phyloP scores from a whole-genome alignment of 345 rosid species.

The Hypericum perforatum region DNA sequence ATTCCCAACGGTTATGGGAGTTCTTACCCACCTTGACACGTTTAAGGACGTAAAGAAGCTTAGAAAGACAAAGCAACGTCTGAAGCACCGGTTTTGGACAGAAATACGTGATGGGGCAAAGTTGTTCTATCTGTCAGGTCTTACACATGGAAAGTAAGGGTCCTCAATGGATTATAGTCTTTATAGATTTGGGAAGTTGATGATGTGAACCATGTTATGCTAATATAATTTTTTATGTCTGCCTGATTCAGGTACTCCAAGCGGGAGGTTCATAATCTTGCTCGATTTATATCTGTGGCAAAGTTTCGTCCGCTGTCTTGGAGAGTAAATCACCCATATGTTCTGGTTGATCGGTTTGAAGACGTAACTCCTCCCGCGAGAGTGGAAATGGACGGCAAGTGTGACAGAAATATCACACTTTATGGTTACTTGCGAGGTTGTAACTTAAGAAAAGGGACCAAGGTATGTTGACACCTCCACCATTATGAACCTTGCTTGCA shows the following conservation, averaged over 20 bases:
- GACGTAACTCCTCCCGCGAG: slow-evolving; percentile 87
- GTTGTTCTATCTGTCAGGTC: slow-evolving; percentile 83
- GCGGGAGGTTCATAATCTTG: slow-evolving; percentile 81
- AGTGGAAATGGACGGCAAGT: slow-evolving; percentile 56
- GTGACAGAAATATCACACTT: slow-evolving; percentile 74
- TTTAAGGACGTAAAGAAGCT: slow-evolving; percentile 85
- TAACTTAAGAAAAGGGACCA: slow-evolving; percentile 77
- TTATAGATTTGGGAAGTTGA: neutral
- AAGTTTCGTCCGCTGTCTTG: slow-evolving; percentile 71
- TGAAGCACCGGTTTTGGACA: slow-evolving; percentile 95
- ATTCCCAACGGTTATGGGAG: slow-evolving; percentile 89
- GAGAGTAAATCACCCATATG: slow-evolving; percentile 88
- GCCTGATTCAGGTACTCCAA: slow-evolving; percentile 51
- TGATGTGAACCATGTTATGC: neutral
- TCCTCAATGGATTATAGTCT: neutral
- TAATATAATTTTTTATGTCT: neutral
- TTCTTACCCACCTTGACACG: slow-evolving; percentile 91
- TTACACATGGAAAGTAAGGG: slow-evolving; percentile 78
- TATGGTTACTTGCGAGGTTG: slow-evolving; percentile 95
- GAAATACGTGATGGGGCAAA: slow-evolving; percentile 88
- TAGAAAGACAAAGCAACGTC: slow-evolving; percentile 77
- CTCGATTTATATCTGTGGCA: slow-evolving; percentile 69
- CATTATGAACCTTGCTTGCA: too few species aligned
- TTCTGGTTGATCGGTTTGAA: slow-evolving; percentile 86
- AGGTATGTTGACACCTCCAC: slow-evolving; percentile 33